Conservation (phyloP, 352 stramenopile genomes). For the Hyaloperonospora brassicae region DNA sequence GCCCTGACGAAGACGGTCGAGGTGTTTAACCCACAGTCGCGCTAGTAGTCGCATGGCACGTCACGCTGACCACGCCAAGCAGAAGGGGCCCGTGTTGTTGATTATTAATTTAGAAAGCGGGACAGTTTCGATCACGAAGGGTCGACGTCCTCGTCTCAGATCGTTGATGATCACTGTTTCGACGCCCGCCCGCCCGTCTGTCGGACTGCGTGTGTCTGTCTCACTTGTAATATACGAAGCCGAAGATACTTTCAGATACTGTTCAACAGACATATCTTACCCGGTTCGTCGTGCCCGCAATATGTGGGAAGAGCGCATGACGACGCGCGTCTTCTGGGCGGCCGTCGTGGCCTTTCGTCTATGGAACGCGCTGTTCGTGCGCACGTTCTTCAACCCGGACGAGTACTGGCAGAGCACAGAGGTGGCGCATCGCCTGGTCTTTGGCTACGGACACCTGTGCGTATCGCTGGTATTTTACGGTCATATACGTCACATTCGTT, state of each 20-base stretch:
- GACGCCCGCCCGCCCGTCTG: too few species aligned
- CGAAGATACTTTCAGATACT: too few species aligned
- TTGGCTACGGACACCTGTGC: constrained; percentile 78
- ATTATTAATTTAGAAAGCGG: constrained; percentile 11
- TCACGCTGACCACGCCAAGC: background rate
- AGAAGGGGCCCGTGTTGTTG: too few species aligned
- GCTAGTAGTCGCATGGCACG: constrained; percentile 5
- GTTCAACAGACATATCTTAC: too few species aligned
- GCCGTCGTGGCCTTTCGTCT: constrained; percentile 54
- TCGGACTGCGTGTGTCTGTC: too few species aligned
- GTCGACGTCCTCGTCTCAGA: constrained; percentile 4
- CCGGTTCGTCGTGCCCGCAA: background rate
- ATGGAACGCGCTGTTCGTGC: constrained; percentile 78
- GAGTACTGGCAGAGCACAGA: constrained; percentile 88
- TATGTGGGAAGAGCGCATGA: constrained; percentile 31
- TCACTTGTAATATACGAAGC: too few species aligned
- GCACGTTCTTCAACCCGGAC: constrained; percentile 82
- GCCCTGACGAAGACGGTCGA: constrained; percentile 77
- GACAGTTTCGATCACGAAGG: constrained; percentile 16
- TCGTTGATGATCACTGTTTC: too few species aligned
- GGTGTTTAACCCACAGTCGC: constrained; percentile 74
- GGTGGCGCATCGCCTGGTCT: constrained; percentile 80
- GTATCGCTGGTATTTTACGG: constrained; percentile 5
- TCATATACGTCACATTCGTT: background rate
- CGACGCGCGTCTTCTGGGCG: constrained; percentile 40